Conservation (phyloP, 2,329 filamentous ascomycete species). For the Ceratocystis diversiconidia region DNA sequence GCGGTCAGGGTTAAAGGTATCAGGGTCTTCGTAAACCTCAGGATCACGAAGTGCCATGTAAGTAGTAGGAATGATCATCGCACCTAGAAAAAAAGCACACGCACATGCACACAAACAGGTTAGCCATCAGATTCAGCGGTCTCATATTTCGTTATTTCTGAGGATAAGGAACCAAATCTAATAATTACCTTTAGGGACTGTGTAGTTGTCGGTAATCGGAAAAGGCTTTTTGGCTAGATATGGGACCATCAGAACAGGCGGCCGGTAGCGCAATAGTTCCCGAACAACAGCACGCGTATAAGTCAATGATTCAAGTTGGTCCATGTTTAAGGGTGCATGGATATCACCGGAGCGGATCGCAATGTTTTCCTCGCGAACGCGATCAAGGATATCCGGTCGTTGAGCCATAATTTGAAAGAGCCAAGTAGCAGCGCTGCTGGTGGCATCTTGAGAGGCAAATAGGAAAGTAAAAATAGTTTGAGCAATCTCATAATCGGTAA, state of each 20-base stretch:
- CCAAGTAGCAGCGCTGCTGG: conserved; percentile 86
- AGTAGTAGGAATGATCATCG: conserved; percentile 87
- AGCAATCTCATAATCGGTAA: conserved; percentile 79
- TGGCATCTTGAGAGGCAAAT: conserved; percentile 94
- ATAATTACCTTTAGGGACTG: conserved; percentile 65
- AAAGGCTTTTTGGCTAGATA: conserved; percentile 92
- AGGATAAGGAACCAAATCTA: neutral
- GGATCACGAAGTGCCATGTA: conserved; percentile 86
- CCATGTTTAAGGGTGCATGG: conserved; percentile 57
- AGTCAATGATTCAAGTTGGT: conserved; percentile 73
- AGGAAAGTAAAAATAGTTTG: conserved; percentile 93
- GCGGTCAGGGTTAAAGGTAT: conserved; percentile 76
- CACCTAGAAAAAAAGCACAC: conserved; percentile 34
- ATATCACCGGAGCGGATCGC: conserved; percentile 60
- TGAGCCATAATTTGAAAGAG: conserved; percentile 89
- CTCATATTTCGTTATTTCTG: neutral
- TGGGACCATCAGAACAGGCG: conserved; percentile 93
- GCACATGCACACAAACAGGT: neutral
- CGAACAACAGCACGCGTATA: conserved; percentile 88
- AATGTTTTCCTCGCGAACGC: conserved; percentile 82
- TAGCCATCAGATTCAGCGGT: conserved; percentile 18
- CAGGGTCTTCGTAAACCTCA: conserved; percentile 80
- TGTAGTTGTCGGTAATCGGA: conserved; percentile 75
- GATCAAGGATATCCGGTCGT: conserved; percentile 80
- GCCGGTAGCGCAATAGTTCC: conserved; percentile 83